Conservation (phyloP, 192 early-diverging fungal genomes). For the Coemansia sp. region DNA sequence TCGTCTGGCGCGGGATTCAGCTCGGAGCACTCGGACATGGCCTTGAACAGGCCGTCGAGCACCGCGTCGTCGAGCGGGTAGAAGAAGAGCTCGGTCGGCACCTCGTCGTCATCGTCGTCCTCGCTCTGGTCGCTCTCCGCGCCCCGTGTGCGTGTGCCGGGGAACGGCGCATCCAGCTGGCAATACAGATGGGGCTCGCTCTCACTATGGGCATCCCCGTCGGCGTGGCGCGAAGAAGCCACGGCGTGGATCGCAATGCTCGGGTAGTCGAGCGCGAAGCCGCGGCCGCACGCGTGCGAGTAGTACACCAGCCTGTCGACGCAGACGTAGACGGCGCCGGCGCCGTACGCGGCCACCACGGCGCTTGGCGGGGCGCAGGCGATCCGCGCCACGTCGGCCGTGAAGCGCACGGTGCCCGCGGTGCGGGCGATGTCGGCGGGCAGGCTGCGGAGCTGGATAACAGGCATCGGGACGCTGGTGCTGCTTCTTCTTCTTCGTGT, state of each 20-base stretch:
- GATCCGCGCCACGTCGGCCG: neutral
- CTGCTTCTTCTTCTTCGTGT: too few relatives aligned
- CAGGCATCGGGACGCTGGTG: too few relatives aligned
- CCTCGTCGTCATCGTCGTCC: constrained; percentile 19
- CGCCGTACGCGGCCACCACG: neutral
- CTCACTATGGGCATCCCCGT: neutral
- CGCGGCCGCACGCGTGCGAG: neutral
- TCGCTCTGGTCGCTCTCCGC: neutral
- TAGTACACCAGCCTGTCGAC: constrained; percentile 20
- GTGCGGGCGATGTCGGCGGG: neutral
- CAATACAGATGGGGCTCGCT: constrained; percentile 28
- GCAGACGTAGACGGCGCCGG: constrained; percentile 23
- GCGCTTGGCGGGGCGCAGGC: constrained; percentile 23
- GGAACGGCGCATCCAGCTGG: constrained; percentile 34
- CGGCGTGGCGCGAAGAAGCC: constrained; percentile 4
- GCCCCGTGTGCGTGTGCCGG: neutral
- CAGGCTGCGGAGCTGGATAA: constrained; percentile 1
- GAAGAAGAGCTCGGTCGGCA: constrained; percentile 29
- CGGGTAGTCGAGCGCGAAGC: constrained; percentile 32
- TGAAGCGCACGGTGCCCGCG: neutral
- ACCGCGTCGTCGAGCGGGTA: constrained; percentile 7
- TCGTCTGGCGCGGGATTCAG: constrained; percentile 23
- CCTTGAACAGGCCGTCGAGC: constrained; percentile 31
- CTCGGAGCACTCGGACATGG: constrained; percentile 39
- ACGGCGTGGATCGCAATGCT: constrained; percentile 40